Percentiles rank a stretch among this genome's conserved stretches.
Conservation (phyloP, 2,329 filamentous ascomycete genomes). For the Cercospora sp. region DNA sequence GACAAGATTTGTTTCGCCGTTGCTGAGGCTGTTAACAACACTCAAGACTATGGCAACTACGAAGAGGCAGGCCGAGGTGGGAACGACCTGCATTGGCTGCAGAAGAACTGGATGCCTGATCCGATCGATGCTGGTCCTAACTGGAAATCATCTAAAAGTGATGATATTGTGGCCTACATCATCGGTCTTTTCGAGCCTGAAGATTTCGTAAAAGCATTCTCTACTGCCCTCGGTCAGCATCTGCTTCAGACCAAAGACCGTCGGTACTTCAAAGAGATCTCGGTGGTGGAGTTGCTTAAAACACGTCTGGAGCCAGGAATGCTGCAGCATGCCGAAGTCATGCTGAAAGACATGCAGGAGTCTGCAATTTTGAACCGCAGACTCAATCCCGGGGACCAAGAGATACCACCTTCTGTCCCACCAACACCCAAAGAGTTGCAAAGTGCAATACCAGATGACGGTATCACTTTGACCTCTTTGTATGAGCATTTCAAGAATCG, state of each 20-base stretch:
- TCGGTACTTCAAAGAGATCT: constrained; percentile 75
- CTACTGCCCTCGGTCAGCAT: constrained; percentile 82
- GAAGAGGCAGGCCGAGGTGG: constrained; percentile 60
- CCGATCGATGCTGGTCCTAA: constrained; percentile 88
- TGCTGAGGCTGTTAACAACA: constrained; percentile 64
- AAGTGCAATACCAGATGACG: constrained; percentile 39
- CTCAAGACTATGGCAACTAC: constrained; percentile 52
- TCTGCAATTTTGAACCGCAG: constrained; percentile 62
- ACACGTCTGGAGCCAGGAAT: constrained; percentile 81
- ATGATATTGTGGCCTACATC: constrained; percentile 88
- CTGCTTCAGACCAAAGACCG: constrained; percentile 63
- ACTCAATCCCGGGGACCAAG: constrained; percentile 34
- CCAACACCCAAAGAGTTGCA: constrained; percentile 38
- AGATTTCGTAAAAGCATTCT: constrained; percentile 94
- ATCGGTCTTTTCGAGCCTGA: constrained; percentile 85
- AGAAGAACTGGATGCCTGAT: constrained; percentile 90
- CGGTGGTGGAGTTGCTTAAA: constrained; percentile 84
- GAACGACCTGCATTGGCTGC: constrained; percentile 64
- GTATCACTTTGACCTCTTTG: constrained; percentile 38
- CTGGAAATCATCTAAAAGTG: constrained; percentile 83
- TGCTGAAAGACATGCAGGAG: constrained; percentile 90
- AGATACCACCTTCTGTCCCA: constrained; percentile 16
- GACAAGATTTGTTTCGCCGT: constrained; percentile 63
- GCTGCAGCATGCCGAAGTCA: constrained; percentile 92
- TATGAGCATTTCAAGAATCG: constrained; percentile 33